Evolutionary conservation across 495 filamentous ascomycete species (phyloP), one percentile per base, ranked within the genome.

Genomic region (Penicillium crystallinum): DNA sequence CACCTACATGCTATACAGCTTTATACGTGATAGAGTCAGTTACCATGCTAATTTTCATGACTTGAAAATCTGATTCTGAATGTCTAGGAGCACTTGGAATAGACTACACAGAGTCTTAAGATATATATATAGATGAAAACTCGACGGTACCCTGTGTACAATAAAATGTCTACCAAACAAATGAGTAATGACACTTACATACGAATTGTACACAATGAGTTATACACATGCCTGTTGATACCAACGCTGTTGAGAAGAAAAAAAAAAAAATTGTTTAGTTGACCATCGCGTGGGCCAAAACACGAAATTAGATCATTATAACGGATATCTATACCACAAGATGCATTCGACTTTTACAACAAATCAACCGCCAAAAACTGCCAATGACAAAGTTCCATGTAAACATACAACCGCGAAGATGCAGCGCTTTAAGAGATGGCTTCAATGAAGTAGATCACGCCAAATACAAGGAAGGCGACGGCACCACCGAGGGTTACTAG

Each of bases 401-500:
- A 47, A 39, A 52, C 39, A 30, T 50, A 44, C 49, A 33, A 45
- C 52, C 52, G 52, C 52, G 52, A 23, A 51, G 9, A 59, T 62
- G 53, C 41, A 42, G 30, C 18, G 41, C 34, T 43, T 59, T 62
- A 74, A 48, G 85, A 90, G 44, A 90, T 65, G 14, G 86, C 88
- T 69, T 98, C 93, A 43, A 88, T 70, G 10, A 96, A 68, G 65
- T 97, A 97, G 59, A 98, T 92, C 44, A 95, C 64, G 33, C 90
- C 93, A 61, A 98, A 98, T 14, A 86, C 70, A 42, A 97, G 70
- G 74, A 98, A 98, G 7, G 92, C 90, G 33, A 83, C 70, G n/a
- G 93, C 93, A 49, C 93, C 95, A 46, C 95, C 95, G 11, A 98
- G 77, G 19, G 93, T 98, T 21, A 98, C 93, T 98, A 58, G 25